phyloP scores from a whole-genome alignment of 1,284 basidiomycete species.

The Puccinia coronata region DNA sequence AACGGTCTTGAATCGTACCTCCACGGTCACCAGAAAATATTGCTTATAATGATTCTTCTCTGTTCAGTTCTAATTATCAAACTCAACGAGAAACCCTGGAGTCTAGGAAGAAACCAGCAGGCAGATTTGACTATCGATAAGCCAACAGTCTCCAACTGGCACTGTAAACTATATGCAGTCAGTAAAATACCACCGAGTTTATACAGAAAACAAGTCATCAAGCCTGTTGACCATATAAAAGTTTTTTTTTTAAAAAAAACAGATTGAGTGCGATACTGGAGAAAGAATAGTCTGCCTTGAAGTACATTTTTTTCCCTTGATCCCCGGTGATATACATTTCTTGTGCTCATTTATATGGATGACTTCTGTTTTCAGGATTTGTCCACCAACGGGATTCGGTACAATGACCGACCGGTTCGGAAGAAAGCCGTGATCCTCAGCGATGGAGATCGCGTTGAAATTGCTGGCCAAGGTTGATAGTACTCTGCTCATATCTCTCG shows the following conservation, averaged over 20 bases:
- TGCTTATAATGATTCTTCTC: background rate
- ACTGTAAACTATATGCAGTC: constrained; percentile 49
- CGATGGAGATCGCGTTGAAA: constrained; percentile 38
- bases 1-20: background rate
- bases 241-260: background rate
- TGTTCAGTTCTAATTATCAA: constrained; percentile 38
- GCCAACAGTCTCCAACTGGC: constrained; percentile 47
- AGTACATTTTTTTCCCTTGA: background rate
- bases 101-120: constrained; percentile 28
- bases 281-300: constrained; percentile 47
- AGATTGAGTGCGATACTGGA: constrained; percentile 50
- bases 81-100: constrained; percentile 36
- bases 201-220: background rate
- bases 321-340: background rate
- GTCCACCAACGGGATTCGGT: constrained; percentile 47
- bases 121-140: constrained; percentile 48
- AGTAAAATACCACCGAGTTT: background rate
- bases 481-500: background rate
- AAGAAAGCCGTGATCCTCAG: constrained; percentile 45
- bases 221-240: background rate
- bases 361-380: constrained; percentile 20
- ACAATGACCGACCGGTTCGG: constrained; percentile 33
- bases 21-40: too few relatives aligned
- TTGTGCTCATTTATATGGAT: background rate
- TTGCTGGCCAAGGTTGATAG: constrained; percentile 42